A percentile compares a stretch with the other conserved stretches of the same genome.
phyloP scores from a whole-genome alignment of 2,329 filamentous ascomycete genomes.

The Apiospora rasikravindrae region DNA sequence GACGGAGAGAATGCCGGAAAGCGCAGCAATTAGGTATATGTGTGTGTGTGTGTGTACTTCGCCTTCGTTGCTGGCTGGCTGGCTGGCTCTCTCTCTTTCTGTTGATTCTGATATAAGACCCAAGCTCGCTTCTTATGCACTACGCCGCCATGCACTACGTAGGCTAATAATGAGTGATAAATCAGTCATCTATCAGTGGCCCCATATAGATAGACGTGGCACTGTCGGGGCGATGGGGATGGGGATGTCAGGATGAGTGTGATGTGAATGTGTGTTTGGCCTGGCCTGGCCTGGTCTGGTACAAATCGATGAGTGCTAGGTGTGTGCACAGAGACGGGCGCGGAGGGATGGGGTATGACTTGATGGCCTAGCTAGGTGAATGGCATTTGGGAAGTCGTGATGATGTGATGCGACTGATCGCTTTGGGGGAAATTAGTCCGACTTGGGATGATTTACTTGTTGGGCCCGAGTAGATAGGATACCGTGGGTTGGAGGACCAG shows the following conservation, averaged over 20 bases:
- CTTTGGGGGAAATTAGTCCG: slow-evolving; percentile 16
- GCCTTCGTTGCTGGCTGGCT: neutral
- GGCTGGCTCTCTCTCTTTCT: too few relatives aligned
- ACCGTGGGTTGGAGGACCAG: neutral
- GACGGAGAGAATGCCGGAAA: neutral
- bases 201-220: slow-evolving; percentile 13
- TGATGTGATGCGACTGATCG: slow-evolving; percentile 18
- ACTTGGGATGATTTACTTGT: slow-evolving; percentile 16
- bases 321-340: slow-evolving; percentile 6
- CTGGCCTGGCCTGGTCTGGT: neutral
- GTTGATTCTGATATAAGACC: slow-evolving; percentile 13
- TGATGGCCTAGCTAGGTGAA: neutral
- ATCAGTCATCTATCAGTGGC: slow-evolving; percentile 14
- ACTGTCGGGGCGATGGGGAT: neutral
- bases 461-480: slow-evolving; percentile 16
- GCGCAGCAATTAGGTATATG: neutral
- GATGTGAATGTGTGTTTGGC: slow-evolving; percentile 14
- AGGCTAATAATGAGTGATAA: slow-evolving; percentile 12
- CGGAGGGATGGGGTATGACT: slow-evolving; percentile 12
- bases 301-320: neutral
- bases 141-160: slow-evolving; percentile 6
- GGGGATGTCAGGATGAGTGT: slow-evolving; percentile 10
- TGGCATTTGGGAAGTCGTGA: slow-evolving; percentile 9
- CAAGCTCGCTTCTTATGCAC: slow-evolving; percentile 14
- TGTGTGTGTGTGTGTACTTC: neutral